Base-by-base conservation (phyloP, 345 rosid genomes). In the Odontarrhena argentea region DNA sequence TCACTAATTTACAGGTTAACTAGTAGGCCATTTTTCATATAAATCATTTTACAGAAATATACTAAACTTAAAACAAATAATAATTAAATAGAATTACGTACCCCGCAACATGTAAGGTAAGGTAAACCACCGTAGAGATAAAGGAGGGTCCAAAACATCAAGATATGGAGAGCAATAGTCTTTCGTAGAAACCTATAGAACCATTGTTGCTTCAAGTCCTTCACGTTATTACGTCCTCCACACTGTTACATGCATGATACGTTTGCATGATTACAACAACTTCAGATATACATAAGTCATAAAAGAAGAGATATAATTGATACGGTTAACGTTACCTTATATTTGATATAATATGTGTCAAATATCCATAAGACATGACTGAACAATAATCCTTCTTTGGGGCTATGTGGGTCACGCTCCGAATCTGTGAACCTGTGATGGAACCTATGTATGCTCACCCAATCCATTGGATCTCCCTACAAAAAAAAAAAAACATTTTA, bases 371-470 rank as follows among this genome's bases (percentile, higher is more conserved):
- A 77, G 62, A 87, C 64, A 67, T 92, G 96, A 68, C 96, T 89
- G 50, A 85, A 86, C 96, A 87, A 87, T 61, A 92, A 85, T 40
- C 98, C 98, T 79, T 82, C 89, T 49, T 66, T 66, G 48, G 98
- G 96, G 68, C 96, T 89, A 70, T 89, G 96, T 9, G 96, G 98
- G 62, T 92, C 98, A 37, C 84, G 84, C 9, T 87, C 87, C 1
- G 96, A 82, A 80, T 90, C 96, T 38, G 89, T 80, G 71, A 84
- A 86, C 73, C 83, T 82, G 72, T 92, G 96, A 50, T 92, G 96
- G 57, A 84, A 84, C 74, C 98, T 83, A 63, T 92, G 98, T n/a
- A 86, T 85, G 81, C 98, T 89, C 47, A 87, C 96, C 96, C 96
- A 92, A 55, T 83, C 89, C 64, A 87, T 82, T 54, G 98, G 98